Evolutionary conservation across 1,284 basidiomycete genomes (phyloP).

Genomic region (Pseudozyma tsukubaensis): DNA sequence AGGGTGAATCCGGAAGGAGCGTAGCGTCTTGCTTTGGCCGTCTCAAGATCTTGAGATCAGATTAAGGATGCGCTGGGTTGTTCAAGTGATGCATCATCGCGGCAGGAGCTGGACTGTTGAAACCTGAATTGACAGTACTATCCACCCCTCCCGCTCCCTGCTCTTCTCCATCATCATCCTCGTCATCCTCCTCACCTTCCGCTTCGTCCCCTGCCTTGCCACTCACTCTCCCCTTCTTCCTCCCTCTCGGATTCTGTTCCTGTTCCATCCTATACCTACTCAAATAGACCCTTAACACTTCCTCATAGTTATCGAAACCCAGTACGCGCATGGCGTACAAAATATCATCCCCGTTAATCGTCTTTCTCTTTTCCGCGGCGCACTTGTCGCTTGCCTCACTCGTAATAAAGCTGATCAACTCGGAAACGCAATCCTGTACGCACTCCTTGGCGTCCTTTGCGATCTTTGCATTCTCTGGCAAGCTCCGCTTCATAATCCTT

Average conservation of each 20-base stretch:
- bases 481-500: slow-evolving; percentile 89
- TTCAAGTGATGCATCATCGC: not conserved
- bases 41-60: too few species aligned
- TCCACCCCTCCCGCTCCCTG: not conserved
- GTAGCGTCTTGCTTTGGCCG: too few species aligned
- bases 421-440: slow-evolving; percentile 94
- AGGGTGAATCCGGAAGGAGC: not conserved
- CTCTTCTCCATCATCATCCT: slow-evolving; percentile 3
- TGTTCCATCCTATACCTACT: slow-evolving; percentile 73
- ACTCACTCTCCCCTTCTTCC: not conserved
- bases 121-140: not conserved
- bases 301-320: slow-evolving; percentile 94
- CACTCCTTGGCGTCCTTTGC: slow-evolving; percentile 96
- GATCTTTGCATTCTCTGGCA: slow-evolving; percentile 92
- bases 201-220: not conserved
- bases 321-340: slow-evolving; percentile 86
- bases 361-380: slow-evolving; percentile 84
- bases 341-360: slow-evolving; percentile 87
- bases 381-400: slow-evolving; percentile 89
- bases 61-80: slow-evolving; percentile 12
- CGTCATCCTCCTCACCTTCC: not conserved
- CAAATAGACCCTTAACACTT: slow-evolving; percentile 87
- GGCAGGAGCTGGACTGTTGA: slow-evolving; percentile 8
- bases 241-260: slow-evolving; percentile 28
- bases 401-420: slow-evolving; percentile 95